Evolutionary conservation across 768 basidiomycete genomes (phyloP).

Genomic region (Mycena rosella): DNA sequence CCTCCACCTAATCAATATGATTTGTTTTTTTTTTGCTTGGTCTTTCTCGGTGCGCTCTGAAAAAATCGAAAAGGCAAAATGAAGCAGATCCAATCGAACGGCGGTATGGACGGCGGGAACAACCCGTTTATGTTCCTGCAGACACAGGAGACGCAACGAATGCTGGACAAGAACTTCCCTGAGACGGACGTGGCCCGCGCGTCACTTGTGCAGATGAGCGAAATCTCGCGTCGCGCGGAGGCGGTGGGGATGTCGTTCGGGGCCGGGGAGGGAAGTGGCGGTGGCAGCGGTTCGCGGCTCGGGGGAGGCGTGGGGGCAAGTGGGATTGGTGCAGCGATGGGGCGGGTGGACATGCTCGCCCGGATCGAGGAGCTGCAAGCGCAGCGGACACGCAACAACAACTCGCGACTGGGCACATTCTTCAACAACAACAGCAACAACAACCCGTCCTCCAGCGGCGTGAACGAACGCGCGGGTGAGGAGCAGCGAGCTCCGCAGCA

Average conservation of each 20-base stretch:
- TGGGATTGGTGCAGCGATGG: conserved; percentile 40
- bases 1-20: conserved; percentile 32
- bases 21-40: conserved; percentile 26
- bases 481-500: conserved; percentile 4
- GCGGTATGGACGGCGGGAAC: conserved; percentile 24
- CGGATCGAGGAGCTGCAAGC: conserved; percentile 68
- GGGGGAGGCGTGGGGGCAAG: conserved; percentile 34
- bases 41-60: conserved; percentile 6
- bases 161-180: conserved; percentile 55
- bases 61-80: conserved; percentile 34
- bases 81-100: conserved; percentile 27
- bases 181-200: conserved; percentile 75
- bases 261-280: conserved; percentile 17
- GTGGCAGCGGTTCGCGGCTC: conserved; percentile 15
- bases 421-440: conserved; percentile 26
- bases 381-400: conserved; percentile 41
- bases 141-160: conserved; percentile 66
- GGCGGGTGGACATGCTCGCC: conserved; percentile 61
- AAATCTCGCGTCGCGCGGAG: conserved; percentile 75
- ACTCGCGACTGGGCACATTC: conserved; percentile 19
- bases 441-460: background rate
- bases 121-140: conserved; percentile 67
- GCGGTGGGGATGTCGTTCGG: conserved; percentile 42
- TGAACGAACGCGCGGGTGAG: conserved; percentile 3
- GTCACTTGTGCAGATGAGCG: conserved; percentile 82